phyloP scores from a whole-genome alignment of 768 basidiomycete species.

The Amanita rimosa region DNA sequence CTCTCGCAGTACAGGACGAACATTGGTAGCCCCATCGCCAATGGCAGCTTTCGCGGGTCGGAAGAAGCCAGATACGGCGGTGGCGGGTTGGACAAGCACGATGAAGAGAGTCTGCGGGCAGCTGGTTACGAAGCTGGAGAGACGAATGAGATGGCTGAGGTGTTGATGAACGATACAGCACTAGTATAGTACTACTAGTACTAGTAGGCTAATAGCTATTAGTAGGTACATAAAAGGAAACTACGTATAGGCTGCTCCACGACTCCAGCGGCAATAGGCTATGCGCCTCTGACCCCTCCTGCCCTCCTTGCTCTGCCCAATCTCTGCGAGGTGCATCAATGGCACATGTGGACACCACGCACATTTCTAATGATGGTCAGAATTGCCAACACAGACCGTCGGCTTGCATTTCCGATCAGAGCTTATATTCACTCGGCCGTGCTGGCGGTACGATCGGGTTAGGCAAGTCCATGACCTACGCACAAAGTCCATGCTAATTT shows the following conservation, averaged over 20 bases:
- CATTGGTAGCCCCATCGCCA: background rate
- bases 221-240: too few species aligned
- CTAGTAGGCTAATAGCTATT: too few species aligned
- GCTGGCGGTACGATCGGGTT: slow-evolving; percentile 30
- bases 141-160: slow-evolving; percentile 1
- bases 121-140: background rate
- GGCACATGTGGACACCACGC: background rate
- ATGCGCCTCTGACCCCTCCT: too few species aligned
- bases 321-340: background rate
- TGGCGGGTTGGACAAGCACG: background rate
- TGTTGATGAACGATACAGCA: too few species aligned
- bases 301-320: too few species aligned
- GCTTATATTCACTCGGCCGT: background rate
- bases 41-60: background rate
- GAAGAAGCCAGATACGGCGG: background rate
- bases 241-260: too few species aligned
- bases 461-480: slow-evolving; percentile 34
- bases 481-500: slow-evolving; percentile 10
- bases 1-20: slow-evolving; percentile 3
- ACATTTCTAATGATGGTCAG: background rate
- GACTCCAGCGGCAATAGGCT: too few species aligned
- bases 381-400: background rate
- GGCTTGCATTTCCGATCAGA: too few species aligned
- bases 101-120: background rate
- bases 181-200: too few species aligned